Base-by-base conservation (phyloP, 495 filamentous ascomycete genomes). In the Astrocystis sublimbata region DNA sequence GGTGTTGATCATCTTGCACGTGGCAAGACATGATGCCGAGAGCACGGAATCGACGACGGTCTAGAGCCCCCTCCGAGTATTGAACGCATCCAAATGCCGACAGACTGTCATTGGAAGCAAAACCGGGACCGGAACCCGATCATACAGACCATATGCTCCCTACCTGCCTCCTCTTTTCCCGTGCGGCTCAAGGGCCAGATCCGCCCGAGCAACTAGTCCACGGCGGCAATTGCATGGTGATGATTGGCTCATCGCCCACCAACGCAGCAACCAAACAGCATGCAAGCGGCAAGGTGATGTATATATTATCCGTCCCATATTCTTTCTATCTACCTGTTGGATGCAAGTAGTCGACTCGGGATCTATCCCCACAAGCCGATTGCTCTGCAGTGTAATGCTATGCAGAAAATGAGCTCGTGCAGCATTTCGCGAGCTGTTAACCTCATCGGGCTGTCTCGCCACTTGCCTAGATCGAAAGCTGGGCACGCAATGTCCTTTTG, bases 151-250 rank as follows among this genome's bases (percentile, higher is more conserved):
- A 0, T 17, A 38, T 41, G 15, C 28, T 57, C 4, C n/a, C 5
- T 28, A 45, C 15, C 8, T 42, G 4, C 38, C 30, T 52, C 28
- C 47, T 28, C 30, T 30, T 35, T 35, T 35, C 12, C 47, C 49
- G 26, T 54, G 51, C 51, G 51, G 51, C 51, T 56, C 36, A n/a
- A 41, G 40, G 21, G 23, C 24, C 10, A n/a, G n/a, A n/a, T n/a
- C n/a, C n/a, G n/a, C n/a, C n/a, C n/a, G n/a, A n/a, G n/a, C 26
- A 23, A 17, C 24, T 33, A 8, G 54, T 28, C 40, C 30, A 13
- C 33, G 26, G 51, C 51, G 51, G 51, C 33, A 54, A 54, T 12
- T 24, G 51, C 51, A 33, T 31, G 49, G 23, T 33, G 54, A 45
- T 57, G 54, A 58, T 58, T 58, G 54, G 54, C 38, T 7, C 3